phyloP scores from a whole-genome alignment of 202 grass and related monocot genomes.

The Panicum virgatum region DNA sequence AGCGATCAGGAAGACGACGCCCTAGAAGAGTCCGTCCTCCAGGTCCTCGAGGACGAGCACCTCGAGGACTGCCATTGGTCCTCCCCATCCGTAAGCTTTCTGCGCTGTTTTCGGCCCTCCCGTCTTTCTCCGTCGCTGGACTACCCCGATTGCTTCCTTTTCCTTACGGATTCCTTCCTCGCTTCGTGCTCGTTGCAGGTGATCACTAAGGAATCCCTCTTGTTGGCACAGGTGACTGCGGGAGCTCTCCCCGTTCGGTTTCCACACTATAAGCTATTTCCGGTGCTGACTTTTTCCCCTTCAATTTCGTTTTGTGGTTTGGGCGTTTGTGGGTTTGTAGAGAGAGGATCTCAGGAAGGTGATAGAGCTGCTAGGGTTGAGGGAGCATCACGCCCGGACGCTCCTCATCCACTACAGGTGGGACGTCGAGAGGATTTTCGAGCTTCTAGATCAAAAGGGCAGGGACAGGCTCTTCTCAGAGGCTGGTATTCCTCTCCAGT shows the following conservation, averaged over 20 bases:
- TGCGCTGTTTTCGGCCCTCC: neutral
- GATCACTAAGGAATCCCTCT: conserved; percentile 90
- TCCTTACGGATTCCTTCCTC: conserved; percentile 32
- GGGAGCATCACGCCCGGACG: conserved; percentile 92
- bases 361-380: conserved; percentile 76
- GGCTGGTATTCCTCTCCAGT: conserved; percentile 66
- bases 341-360: conserved; percentile 95
- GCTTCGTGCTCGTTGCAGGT: conserved; percentile 61
- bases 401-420: conserved; percentile 95
- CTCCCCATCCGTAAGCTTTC: conserved; percentile 56
- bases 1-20: conserved; percentile 91
- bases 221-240: conserved; percentile 75
- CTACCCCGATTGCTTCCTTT: neutral
- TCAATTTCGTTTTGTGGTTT: conserved; percentile 6
- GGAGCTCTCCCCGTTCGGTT: conserved; percentile 20
- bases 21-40: conserved; percentile 77
- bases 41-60: conserved; percentile 66
- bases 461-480: conserved; percentile 76
- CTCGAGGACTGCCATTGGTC: conserved; percentile 88
- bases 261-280: conserved; percentile 3
- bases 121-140: neutral
- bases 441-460: conserved; percentile 94
- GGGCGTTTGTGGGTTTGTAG: conserved; percentile 49
- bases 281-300: neutral
- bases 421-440: conserved; percentile 96